Percentiles rank a stretch among this genome's conserved stretches.
Conservation (phyloP, 78 protist genomes). For the Dictyostelium capitatum region DNA sequence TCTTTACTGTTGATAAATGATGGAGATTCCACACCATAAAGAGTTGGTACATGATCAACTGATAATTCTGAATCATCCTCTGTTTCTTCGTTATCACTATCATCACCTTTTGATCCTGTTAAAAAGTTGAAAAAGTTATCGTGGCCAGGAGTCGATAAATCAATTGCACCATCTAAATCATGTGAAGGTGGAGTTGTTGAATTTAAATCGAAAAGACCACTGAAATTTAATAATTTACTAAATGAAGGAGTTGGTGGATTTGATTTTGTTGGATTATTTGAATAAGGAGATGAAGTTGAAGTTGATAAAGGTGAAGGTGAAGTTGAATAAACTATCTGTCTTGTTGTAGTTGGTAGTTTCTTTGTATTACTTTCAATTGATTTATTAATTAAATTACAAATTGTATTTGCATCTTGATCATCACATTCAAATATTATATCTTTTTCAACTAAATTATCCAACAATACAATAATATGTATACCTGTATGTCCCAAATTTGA, state of each 20-base stretch:
- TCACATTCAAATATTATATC: conserved; percentile 59
- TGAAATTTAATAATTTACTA: not conserved
- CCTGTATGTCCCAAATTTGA: not conserved
- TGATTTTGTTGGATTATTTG: not conserved
- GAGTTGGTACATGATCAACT: conserved; percentile 4
- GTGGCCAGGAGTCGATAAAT: not conserved
- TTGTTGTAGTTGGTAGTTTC: not conserved
- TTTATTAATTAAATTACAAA: conserved; percentile 32
- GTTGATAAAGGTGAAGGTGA: not conserved
- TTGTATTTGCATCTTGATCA: not conserved
- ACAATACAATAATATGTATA: conserved; percentile 22
- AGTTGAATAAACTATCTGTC: not conserved
- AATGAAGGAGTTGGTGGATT: conserved; percentile 4
- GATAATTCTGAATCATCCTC: not conserved
- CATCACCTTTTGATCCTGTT: not conserved
- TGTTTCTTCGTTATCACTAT: not conserved
- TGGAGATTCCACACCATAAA: not conserved
- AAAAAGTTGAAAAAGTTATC: conserved; percentile 1
- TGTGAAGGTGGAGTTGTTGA: not conserved
- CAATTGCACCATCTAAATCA: not conserved
- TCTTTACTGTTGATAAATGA: not conserved
- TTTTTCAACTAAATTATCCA: conserved; percentile 17
- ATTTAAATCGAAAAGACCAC: conserved; percentile 14
- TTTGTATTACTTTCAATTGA: conserved; percentile 25
- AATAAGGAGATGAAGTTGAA: not conserved